Evolutionary conservation across 805 yeast genomes (phyloP).

Genomic region (Cephaloascus albidus): DNA sequence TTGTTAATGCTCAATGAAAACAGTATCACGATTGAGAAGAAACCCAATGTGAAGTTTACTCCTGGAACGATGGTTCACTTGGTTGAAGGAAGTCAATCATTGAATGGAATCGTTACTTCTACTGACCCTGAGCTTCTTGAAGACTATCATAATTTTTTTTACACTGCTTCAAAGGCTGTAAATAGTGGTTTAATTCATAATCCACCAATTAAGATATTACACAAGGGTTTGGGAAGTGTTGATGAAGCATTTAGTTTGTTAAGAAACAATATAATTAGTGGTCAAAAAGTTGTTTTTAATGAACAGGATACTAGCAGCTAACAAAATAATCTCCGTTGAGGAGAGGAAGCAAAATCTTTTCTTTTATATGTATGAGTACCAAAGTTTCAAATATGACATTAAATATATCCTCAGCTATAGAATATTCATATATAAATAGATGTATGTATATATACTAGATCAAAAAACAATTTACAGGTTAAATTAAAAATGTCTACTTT

Average conservation of each 20-base stretch:
- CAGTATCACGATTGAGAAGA: slow-evolving; percentile 1
- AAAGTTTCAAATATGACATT: too few relatives aligned
- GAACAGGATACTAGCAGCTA: slow-evolving; percentile 5
- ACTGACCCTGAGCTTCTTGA: slow-evolving; percentile 12
- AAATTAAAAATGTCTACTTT: too few relatives aligned
- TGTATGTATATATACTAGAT: too few relatives aligned
- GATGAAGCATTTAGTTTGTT: slow-evolving; percentile 28
- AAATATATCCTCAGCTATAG: too few relatives aligned
- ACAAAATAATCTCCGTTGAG: too few relatives aligned
- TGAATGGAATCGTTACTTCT: slow-evolving; percentile 17
- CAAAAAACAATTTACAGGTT: too few relatives aligned
- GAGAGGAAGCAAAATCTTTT: too few relatives aligned
- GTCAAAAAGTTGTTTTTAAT: slow-evolving; percentile 34
- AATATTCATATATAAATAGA: too few relatives aligned
- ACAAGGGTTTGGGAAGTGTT: slow-evolving; percentile 10
- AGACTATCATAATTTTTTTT: slow-evolving; percentile 14
- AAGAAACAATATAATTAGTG: slow-evolving; percentile 27
- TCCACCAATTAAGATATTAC: slow-evolving; percentile 11
- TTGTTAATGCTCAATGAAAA: slow-evolving; percentile 8
- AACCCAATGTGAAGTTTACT: background rate
- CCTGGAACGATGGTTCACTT: too few relatives aligned
- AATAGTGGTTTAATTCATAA: slow-evolving; percentile 16
- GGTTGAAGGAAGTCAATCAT: too few relatives aligned
- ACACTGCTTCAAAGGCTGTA: slow-evolving; percentile 7
- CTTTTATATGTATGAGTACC: too few relatives aligned